Base-by-base conservation (phyloP, 1,284 basidiomycete species). In the Tausonia pullulans region DNA sequence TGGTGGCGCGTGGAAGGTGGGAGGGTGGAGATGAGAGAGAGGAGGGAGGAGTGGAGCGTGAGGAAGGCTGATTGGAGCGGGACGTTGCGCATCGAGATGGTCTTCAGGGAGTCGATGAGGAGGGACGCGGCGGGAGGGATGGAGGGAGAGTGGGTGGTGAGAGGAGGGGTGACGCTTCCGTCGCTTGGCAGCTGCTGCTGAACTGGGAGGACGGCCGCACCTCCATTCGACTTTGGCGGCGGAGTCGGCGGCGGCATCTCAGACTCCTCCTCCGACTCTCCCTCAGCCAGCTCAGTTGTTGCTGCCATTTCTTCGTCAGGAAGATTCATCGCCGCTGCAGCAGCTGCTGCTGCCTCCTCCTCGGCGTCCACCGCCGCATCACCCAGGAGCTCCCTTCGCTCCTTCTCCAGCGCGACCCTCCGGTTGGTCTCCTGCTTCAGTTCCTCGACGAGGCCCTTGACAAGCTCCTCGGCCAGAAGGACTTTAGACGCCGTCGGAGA, bases 391-490 rank as follows among this genome's bases (percentile, higher is more conserved):
- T 73, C 73, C 40, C 76, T 72, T 40, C 74, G 69, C 69, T 75
- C 72, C 60, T 73, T 76, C 70, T 85, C 83, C 10, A 83, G 71
- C 44, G 79, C 76, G 60, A 89, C 68, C 57, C 87, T 75, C 68
- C 80, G 80, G 67, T 81, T 79, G 39, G 81, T 82, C 75, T 90
- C 87, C 4, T 71, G 71, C 68, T 85, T 81, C 54, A 92, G 74
- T 71, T 92, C 88, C 58, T 78, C 78, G 39, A 82, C 79, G 16
- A 92, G 76, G 0, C 79, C 77, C 44, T 81, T 79, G 8, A 88
- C 81, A 0, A 85, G 79, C 45, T 81, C 79, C 69, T 85, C 80
- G 0, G 84, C 84, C 0, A 84, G 77, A 14, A 84, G 68, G 3
- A 87, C 76, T 49, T 87, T 78, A 0, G 82, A 84, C 27, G 84